Evolutionary conservation across 2,329 filamentous ascomycete genomes (phyloP).

Genomic region (Pseudogymnoascus sp.): DNA sequence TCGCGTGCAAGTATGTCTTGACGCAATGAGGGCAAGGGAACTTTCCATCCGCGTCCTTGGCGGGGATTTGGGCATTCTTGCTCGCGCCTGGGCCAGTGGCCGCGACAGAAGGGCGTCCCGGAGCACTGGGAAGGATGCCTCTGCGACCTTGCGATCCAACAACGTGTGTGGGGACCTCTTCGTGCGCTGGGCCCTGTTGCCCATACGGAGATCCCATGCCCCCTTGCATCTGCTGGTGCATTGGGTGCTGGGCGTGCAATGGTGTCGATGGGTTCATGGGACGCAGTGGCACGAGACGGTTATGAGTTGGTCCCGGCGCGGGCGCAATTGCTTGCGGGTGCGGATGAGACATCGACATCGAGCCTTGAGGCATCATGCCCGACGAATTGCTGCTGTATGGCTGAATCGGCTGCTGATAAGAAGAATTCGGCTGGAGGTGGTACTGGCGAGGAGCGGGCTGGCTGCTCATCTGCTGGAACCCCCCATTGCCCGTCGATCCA

Average conservation of each 20-base stretch:
- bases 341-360: conserved; percentile 59
- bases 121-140: conserved; percentile 84
- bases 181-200: conserved; percentile 48
- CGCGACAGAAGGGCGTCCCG: conserved; percentile 72
- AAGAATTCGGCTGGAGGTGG: conserved; percentile 18
- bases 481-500: conserved; percentile 43
- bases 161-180: conserved; percentile 73
- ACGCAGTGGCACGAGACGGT: conserved; percentile 49
- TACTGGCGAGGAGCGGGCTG: conserved; percentile 18
- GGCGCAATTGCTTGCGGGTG: conserved; percentile 72
- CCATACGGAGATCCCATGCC: conserved; percentile 54
- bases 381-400: conserved; percentile 43
- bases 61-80: conserved; percentile 78
- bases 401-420: conserved; percentile 22
- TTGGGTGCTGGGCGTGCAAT: conserved; percentile 31
- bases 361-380: conserved; percentile 59
- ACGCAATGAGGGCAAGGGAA: conserved; percentile 97
- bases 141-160: conserved; percentile 90
- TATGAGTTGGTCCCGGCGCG: conserved; percentile 50
- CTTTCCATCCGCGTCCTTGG: conserved; percentile 95
- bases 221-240: conserved; percentile 34
- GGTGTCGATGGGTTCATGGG: conserved; percentile 61
- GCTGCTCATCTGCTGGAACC: conserved; percentile 47
- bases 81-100: conserved; percentile 57
- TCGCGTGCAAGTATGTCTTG: conserved; percentile 94